Percentiles rank a stretch among this genome's conserved stretches.
These are phyloP conservation scores for Dictyostelium firmibasis DNA, from an alignment of 78 protist genomes.

Conservation along the genomic window DNA sequence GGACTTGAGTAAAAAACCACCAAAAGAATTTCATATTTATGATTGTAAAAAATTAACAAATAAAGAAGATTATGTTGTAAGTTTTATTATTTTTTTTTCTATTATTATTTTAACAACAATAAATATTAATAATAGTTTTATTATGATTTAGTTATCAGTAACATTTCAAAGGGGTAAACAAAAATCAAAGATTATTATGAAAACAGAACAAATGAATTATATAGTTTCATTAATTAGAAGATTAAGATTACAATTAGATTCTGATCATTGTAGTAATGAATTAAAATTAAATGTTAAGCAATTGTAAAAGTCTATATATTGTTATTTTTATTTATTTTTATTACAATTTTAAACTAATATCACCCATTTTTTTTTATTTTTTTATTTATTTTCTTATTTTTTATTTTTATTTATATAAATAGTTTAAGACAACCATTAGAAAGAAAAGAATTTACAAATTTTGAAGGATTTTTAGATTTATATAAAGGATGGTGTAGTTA, in stretches of 20 bases:
- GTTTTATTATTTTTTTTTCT: not conserved
- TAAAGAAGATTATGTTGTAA: slow-evolving; percentile 36
- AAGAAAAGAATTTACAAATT: slow-evolving; percentile 5
- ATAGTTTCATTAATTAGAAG: slow-evolving; percentile 34
- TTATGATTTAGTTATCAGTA: slow-evolving; percentile 37
- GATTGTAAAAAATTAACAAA: slow-evolving; percentile 46
- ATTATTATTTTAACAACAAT: too few species aligned
- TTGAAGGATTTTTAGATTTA: slow-evolving; percentile 26
- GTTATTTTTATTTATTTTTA: not conserved
- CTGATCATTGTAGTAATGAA: slow-evolving; percentile 50
- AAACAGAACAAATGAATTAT: slow-evolving; percentile 36
- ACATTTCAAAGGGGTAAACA: slow-evolving; percentile 63
- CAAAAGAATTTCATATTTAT: slow-evolving; percentile 65
- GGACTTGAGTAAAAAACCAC: slow-evolving; percentile 45
- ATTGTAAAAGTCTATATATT: not conserved
- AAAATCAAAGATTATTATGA: slow-evolving; percentile 38
- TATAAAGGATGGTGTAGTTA: slow-evolving; percentile 73
- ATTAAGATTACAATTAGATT: slow-evolving; percentile 6
- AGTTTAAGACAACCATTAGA: slow-evolving; percentile 15
- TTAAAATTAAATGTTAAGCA: slow-evolving; percentile 8
- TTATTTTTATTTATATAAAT: too few species aligned
- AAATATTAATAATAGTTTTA: not conserved
- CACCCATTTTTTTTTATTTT: too few species aligned
- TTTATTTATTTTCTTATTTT: not conserved
- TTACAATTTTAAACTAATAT: too few species aligned